These are phyloP conservation scores for Backusella parvicylindrica DNA, from an alignment of 192 early-diverging fungal genomes.

Conservation along the genomic window DNA sequence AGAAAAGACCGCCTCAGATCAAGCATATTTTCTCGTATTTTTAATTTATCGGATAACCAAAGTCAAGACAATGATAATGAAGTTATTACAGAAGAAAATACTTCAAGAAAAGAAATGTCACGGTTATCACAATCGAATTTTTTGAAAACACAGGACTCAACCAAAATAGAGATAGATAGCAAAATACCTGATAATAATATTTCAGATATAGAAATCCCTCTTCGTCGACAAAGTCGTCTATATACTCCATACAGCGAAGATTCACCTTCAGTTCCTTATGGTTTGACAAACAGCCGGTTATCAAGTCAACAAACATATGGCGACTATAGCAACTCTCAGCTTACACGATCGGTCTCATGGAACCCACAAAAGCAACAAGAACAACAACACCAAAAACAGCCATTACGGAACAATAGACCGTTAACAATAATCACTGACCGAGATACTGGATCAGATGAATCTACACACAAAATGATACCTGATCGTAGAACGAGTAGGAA, in stretches of 20 bases:
- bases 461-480: not conserved
- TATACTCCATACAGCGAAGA: not conserved
- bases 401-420: not conserved
- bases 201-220: constrained; percentile 4
- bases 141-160: not conserved
- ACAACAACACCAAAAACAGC: not conserved
- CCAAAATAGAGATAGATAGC: not conserved
- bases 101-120: not conserved
- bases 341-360: not conserved
- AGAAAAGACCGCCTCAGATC: not conserved
- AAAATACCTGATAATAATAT: not conserved
- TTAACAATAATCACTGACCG: not conserved
- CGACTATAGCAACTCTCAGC: not conserved
- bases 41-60: not conserved
- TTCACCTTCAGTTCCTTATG: not conserved
- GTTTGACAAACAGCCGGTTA: not conserved
- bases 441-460: not conserved
- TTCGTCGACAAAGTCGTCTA: constrained; percentile 2
- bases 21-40: not conserved
- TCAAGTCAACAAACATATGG: not conserved
- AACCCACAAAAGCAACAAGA: not conserved
- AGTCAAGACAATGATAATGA: not conserved
- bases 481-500: constrained; percentile 13
- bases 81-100: not conserved
- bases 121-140: not conserved